Conservation (phyloP, 73 alveolate genomes). For the Paramecium caudatum region DNA sequence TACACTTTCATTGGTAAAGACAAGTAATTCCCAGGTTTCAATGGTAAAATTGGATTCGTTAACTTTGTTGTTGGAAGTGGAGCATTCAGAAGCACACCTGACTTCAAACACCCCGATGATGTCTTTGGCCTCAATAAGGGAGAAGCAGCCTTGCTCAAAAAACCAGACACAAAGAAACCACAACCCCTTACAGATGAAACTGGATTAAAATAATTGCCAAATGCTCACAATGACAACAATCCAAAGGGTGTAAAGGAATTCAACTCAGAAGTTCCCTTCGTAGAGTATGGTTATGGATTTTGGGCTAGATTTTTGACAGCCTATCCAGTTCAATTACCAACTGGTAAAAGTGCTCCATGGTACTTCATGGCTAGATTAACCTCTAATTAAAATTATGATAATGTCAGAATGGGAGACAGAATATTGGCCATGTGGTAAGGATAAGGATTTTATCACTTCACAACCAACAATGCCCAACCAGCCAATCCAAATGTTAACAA, state of each 20-base stretch:
- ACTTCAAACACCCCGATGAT: constrained; percentile 52
- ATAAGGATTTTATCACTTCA: constrained; percentile 69
- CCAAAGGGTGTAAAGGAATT: constrained; percentile 21
- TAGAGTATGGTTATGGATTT: constrained; percentile 65
- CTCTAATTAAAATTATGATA: neutral
- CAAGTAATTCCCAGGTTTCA: constrained; percentile 65
- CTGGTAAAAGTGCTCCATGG: constrained; percentile 61
- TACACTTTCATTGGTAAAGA: constrained; percentile 46
- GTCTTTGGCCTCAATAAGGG: constrained; percentile 40
- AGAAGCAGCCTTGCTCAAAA: constrained; percentile 2
- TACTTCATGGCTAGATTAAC: constrained; percentile 66
- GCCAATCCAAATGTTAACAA: constrained; percentile 38
- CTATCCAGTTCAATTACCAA: constrained; percentile 17
- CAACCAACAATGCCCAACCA: constrained; percentile 33
- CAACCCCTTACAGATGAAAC: constrained; percentile 1
- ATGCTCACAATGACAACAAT: neutral
- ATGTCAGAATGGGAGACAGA: constrained; percentile 68
- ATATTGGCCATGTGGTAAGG: constrained; percentile 71
- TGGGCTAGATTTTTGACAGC: constrained; percentile 68
- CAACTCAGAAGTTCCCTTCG: neutral
- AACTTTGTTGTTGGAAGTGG: constrained; percentile 49
- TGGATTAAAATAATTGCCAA: neutral
- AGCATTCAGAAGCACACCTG: constrained; percentile 28
- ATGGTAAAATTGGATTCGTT: constrained; percentile 64
- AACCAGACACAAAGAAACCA: neutral